Evolutionary conservation across 2,329 filamentous ascomycete species (phyloP), one percentile per base, ranked within the genome.

Genomic region (Colletotrichum camelliae): DNA sequence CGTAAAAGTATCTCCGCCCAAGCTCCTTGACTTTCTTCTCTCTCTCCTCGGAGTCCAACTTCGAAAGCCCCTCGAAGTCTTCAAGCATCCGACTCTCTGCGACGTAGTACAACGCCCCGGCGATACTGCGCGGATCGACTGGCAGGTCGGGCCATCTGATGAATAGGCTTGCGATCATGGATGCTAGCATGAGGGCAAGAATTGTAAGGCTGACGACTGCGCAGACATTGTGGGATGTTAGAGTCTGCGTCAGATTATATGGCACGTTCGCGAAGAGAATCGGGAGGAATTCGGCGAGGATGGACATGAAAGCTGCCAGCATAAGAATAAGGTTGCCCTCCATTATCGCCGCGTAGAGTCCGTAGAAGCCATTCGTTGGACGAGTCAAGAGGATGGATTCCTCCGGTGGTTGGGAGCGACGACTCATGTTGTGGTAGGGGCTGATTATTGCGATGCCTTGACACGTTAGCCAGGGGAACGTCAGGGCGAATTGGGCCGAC

Each of bases 211-310:
- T 82, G 12, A 88, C 74, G 33, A 84, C 84, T 1, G 86, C 83
- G 76, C 86, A 89, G 7, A 86, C 80, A 1, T 81, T 81, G 64
- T 87, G 86, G 0, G 87, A 84, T 18, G 79, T 79, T 39, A 82
- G 80, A 1, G 84, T 84, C 67, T 87, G 86, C 0, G 85, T 84
- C 3, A 86, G 82, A 68, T 84, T 87, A 79, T 87, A 88, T 1
- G 88, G 86, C 3, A 90, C 83, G 75, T 89, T 89, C 77, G 87
- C 84, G 4, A 90, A 83, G 2, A 88, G 82, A 24, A 89, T 82
- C 2, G 88, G 88, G n/a, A 90, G 84, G 64, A 89, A 85, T 65
- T 90, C 88, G 27, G 88, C 84, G 4, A 89, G 81, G 27, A 89
- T 84, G 5, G 87, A 83, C 62, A 87, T 85, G 7, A 85, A 77